phyloP scores from a whole-genome alignment of 2,329 filamentous ascomycete species.

The Aspergillus glaucus region DNA sequence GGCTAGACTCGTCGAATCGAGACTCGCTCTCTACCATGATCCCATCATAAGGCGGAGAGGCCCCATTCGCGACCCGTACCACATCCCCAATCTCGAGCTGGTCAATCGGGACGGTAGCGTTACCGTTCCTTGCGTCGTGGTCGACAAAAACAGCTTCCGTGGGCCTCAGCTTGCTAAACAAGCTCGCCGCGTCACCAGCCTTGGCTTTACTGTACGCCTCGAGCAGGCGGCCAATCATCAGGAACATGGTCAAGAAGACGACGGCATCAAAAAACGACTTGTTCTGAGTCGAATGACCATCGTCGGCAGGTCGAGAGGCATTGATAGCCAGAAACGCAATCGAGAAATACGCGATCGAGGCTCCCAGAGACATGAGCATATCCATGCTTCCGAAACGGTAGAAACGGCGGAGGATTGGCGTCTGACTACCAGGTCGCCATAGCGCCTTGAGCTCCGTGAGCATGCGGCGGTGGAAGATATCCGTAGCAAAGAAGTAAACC shows the following conservation, averaged over 20 bases:
- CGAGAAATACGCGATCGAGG: constrained; percentile 71
- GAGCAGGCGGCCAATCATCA: constrained; percentile 55
- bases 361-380: constrained; percentile 82
- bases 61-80: constrained; percentile 70
- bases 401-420: constrained; percentile 67
- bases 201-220: constrained; percentile 90
- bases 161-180: constrained; percentile 70
- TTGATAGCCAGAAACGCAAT: constrained; percentile 63
- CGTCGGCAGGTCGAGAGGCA: constrained; percentile 52
- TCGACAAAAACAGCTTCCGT: constrained; percentile 64
- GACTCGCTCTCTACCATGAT: constrained; percentile 53
- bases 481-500: constrained; percentile 78
- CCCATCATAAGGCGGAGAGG: constrained; percentile 80
- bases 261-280: constrained; percentile 70
- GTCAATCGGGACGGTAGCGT: constrained; percentile 51
- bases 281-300: constrained; percentile 26
- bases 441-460: constrained; percentile 70
- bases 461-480: constrained; percentile 74
- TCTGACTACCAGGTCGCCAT: constrained; percentile 70
- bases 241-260: constrained; percentile 82
- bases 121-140: constrained; percentile 2
- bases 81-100: constrained; percentile 67
- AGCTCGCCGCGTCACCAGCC: constrained; percentile 77
- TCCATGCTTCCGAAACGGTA: constrained; percentile 98
- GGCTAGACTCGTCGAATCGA: constrained; percentile 79